Evolutionary conservation across 345 rosid genomes (phyloP).

Genomic region (Rhizophora mangle): DNA sequence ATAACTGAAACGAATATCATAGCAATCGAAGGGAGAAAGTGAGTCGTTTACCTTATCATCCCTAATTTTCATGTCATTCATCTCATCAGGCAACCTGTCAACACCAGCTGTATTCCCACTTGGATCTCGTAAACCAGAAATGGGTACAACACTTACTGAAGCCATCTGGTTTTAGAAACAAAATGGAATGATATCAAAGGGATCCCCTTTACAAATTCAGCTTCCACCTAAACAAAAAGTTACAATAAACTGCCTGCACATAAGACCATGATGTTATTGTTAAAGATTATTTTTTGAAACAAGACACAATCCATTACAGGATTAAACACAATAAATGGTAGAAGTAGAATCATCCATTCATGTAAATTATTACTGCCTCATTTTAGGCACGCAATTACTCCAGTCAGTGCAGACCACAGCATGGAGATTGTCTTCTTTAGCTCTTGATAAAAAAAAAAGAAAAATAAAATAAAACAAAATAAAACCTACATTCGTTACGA

Average conservation of each 20-base stretch:
- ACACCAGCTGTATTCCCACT: conserved; percentile 49
- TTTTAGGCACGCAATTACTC: too few relatives aligned
- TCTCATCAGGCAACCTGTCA: conserved; percentile 83
- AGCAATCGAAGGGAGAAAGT: not conserved
- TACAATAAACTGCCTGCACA: conserved; percentile 17
- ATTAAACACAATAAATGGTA: too few relatives aligned
- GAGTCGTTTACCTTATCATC: conserved; percentile 64
- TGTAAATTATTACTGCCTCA: too few relatives aligned
- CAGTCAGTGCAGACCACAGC: too few relatives aligned
- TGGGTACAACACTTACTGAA: conserved; percentile 54
- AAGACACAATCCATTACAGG: too few relatives aligned
- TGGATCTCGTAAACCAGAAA: conserved; percentile 55
- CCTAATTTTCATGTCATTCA: conserved; percentile 87
- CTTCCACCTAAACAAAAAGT: conserved; percentile 3
- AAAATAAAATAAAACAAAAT: too few relatives aligned
- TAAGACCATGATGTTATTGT: too few relatives aligned
- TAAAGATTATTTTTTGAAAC: too few relatives aligned
- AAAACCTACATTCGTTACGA: too few relatives aligned
- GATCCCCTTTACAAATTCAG: conserved; percentile 9
- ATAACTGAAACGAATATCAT: not conserved
- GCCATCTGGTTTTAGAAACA: conserved; percentile 41
- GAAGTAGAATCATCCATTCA: too few relatives aligned
- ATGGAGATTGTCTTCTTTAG: too few relatives aligned
- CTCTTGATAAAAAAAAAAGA: too few relatives aligned
- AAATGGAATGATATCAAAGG: not conserved